Base-by-base conservation (phyloP, 2,329 filamentous ascomycete species). In the Penicillium thymicola region DNA sequence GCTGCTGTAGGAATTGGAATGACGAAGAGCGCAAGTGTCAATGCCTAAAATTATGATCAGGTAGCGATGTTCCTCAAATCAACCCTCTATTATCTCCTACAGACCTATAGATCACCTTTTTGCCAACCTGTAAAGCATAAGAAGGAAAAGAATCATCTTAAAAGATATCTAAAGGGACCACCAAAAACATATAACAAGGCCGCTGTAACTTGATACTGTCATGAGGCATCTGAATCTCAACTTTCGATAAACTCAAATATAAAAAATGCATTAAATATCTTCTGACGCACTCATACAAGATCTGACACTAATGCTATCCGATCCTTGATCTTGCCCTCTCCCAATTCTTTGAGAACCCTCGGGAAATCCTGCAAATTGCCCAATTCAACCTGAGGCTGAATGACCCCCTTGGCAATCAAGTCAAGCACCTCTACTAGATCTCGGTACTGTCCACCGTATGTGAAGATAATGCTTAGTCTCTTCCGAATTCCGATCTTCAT, bases 401-500 rank as follows among this genome's bases (percentile, higher is more conserved):
- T 41, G 36, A 40, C 36, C 7, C 56, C 47, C 30, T 67, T 58
- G 0, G 66, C 62, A 53, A 79, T 73, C 38, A 77, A 60, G n/a
- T 52, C 55, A 37, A 65, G 38, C 27, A 62, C 59, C 27, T 59
- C 60, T 37, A 54, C 51, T 2, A 80, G 59, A 51, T 78, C 76
- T 11, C 57, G 54, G 1, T 75, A 64, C 53, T 75, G 76, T 0
- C 77, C 77, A 4, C 75, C 76, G 41, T 79, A 80, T 9, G 73
- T 75, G 28, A 78, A 79, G 3, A 78, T 74, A 32, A 72, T 76
- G 13, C 66, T 72, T 3, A 79, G 60, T 30, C 76, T 61, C 61
- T 78, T 78, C 18, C 76, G 64, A 7, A 76, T 77, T 0, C 75
- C 75, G 10, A 73, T 74, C 54, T 78, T 78, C 76, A 79, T 79